A percentile compares a stretch with the other conserved stretches of the same genome.
These are phyloP conservation scores for Penicillium simplicissimum DNA, from an alignment of 495 filamentous ascomycete species.

Conservation along the genomic window DNA sequence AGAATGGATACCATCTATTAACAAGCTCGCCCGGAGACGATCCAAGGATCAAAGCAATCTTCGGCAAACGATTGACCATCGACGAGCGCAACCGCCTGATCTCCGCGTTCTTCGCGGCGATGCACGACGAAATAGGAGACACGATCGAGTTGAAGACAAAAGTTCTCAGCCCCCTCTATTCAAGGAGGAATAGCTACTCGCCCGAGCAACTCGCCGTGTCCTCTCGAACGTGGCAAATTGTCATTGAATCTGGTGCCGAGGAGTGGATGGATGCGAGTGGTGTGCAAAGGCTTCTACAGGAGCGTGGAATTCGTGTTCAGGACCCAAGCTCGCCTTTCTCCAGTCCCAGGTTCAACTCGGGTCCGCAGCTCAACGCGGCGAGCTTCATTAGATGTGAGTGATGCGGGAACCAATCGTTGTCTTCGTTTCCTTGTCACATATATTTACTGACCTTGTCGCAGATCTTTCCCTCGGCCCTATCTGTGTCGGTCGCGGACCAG, in stretches of 20 bases:
- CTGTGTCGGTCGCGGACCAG: conserved; percentile 35
- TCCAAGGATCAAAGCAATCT: conserved; percentile 22
- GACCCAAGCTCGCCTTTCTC: conserved; percentile 13
- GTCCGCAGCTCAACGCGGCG: conserved; percentile 21
- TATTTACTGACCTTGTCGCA: conserved; percentile 19
- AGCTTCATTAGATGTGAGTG: conserved; percentile 32
- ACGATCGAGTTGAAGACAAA: conserved; percentile 23
- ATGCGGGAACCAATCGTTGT: background rate
- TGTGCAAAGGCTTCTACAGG: conserved; percentile 28
- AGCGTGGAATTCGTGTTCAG: conserved; percentile 22
- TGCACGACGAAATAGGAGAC: conserved; percentile 25
- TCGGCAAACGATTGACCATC: conserved; percentile 23
- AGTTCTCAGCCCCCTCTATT: conserved; percentile 21
- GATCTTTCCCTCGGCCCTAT: conserved; percentile 24
- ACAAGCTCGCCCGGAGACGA: conserved; percentile 17
- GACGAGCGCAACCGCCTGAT: conserved; percentile 27
- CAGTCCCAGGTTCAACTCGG: conserved; percentile 13
- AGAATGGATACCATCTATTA: conserved; percentile 30
- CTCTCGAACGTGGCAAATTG: conserved; percentile 27
- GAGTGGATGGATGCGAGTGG: conserved; percentile 34
- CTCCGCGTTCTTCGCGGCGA: conserved; percentile 23
- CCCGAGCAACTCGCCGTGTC: conserved; percentile 21
- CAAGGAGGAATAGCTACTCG: conserved; percentile 18
- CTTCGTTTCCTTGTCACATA: background rate
- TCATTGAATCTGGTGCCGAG: conserved; percentile 22